Conservation (phyloP, 176 grass and related monocot species). For the Chloris gayana region DNA sequence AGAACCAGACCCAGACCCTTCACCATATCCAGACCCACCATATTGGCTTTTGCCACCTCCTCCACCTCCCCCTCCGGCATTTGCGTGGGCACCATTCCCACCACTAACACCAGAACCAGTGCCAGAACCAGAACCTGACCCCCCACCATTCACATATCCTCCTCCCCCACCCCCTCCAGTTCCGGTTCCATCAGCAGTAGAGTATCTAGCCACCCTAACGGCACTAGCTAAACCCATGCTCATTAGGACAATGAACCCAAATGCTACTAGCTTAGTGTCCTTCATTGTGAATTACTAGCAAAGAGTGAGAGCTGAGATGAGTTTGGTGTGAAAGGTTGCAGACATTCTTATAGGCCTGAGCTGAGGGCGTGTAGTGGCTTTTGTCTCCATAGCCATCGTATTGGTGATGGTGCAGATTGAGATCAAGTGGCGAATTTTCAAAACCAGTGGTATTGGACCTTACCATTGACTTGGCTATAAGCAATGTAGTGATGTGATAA, state of each 20-base stretch:
- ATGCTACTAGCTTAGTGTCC: constrained; percentile 33
- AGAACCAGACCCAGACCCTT: constrained; percentile 9
- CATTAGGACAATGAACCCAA: constrained; percentile 42
- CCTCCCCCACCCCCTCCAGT: constrained; percentile 14
- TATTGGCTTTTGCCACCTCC: constrained; percentile 5
- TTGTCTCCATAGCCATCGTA: not conserved
- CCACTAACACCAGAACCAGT: not conserved
- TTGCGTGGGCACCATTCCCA: not conserved
- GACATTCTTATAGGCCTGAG: constrained; percentile 30
- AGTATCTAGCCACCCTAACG: constrained; percentile 38
- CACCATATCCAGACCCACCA: not conserved
- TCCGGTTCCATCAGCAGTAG: constrained; percentile 14
- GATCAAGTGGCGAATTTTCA: constrained; percentile 8
- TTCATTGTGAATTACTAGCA: constrained; percentile 15
- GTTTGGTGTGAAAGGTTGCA: not conserved
- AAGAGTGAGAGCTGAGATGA: not conserved
- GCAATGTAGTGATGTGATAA: not conserved
- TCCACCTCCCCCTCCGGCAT: constrained; percentile 4
- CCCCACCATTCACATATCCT: not conserved
- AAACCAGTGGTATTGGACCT: not conserved
- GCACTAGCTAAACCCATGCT: constrained; percentile 39
- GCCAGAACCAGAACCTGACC: not conserved
- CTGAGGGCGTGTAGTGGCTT: not conserved
- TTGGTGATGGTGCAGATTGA: not conserved
- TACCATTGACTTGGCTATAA: not conserved